Base-by-base conservation (phyloP, 163 green algal genomes). In the Chlamydomonas reinhardtii region DNA sequence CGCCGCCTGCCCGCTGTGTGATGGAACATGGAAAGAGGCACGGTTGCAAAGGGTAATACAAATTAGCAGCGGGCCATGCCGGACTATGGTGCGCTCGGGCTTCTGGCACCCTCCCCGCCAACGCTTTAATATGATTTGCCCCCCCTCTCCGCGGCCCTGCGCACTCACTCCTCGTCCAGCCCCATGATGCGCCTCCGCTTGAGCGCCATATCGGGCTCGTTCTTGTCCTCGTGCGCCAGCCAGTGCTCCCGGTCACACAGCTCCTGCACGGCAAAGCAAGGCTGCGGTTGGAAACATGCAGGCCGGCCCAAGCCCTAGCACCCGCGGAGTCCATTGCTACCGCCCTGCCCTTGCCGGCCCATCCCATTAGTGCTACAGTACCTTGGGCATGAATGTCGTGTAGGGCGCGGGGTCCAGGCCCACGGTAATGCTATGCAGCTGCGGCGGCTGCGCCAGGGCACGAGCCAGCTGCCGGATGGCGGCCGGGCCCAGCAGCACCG, bases 401-500 rank as follows among this genome's bases (percentile, higher is more conserved):
- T 34, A 32, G 9, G 77, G 77, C n/a, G 77, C 65, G 16, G 77
- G 77, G 65, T 84, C 77, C 65, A 76, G 54, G 0, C 77, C 77
- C 43, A 76, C 65, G 0, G 68, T 48, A 2, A 76, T 32, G 22
- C 20, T 34, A 22, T 75, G 43, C 39, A 84, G 65, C 34, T 56
- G 32, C 9, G 43, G 35, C 77, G 43, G 65, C 22, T 31, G 65
- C 3, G 65, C 64, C n/a, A 84, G 39, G 9, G 64, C 43, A 27
- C 64, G 35, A 15, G 65, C 77, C 77, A 84, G 65, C 77, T 84
- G 77, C 34, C 77, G 77, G 25, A 76, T 34, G 43, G 77, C 77
- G 6, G 77, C 34, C 43, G 77, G 77, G 31, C 48, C 32, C 27
- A 84, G 77, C 35, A 52, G 65, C 64, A 84, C 65, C 24, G 77